Evolutionary conservation across 805 yeast genomes (phyloP).

Genomic region (Candida tibetensis): DNA sequence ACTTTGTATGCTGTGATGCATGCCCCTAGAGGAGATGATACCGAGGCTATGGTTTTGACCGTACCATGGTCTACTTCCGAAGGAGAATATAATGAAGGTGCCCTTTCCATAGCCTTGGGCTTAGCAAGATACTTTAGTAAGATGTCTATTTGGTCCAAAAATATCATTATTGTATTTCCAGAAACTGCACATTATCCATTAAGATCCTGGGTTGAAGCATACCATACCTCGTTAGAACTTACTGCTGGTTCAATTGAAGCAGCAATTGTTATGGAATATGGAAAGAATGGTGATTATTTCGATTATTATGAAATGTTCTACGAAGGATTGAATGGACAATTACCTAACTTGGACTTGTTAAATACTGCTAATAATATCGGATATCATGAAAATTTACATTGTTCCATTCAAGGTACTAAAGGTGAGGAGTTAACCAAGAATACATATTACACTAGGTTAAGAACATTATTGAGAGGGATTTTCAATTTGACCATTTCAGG

Average conservation of each 20-base stretch:
- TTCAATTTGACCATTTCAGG: conserved; percentile 70
- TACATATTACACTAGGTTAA: conserved; percentile 54
- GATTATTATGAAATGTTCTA: conserved; percentile 72
- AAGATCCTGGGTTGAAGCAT: conserved; percentile 90
- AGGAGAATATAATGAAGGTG: conserved; percentile 70
- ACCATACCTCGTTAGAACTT: conserved; percentile 76
- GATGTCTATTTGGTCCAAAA: conserved; percentile 95
- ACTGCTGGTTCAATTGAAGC: conserved; percentile 95
- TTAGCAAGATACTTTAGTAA: conserved; percentile 76
- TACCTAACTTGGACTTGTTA: conserved; percentile 88
- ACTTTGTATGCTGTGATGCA: conserved; percentile 77
- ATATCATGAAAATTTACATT: conserved; percentile 71
- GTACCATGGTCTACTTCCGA: conserved; percentile 83
- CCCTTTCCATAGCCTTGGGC: conserved; percentile 67
- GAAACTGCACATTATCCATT: conserved; percentile 65
- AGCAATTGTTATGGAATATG: conserved; percentile 80
- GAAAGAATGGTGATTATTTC: conserved; percentile 63
- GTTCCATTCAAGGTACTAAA: conserved; percentile 62
- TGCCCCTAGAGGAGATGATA: conserved; percentile 93
- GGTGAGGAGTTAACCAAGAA: conserved; percentile 43
- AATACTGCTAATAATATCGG: conserved; percentile 76
- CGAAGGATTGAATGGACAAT: conserved; percentile 91
- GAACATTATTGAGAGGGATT: conserved; percentile 63
- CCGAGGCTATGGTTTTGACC: conserved; percentile 88
- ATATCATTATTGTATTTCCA: conserved; percentile 82